Percentiles rank a stretch among this genome's conserved stretches.
These are phyloP conservation scores for Cladosporium sp. DNA, from an alignment of 2,329 filamentous ascomycete species.

Conservation along the genomic window DNA sequence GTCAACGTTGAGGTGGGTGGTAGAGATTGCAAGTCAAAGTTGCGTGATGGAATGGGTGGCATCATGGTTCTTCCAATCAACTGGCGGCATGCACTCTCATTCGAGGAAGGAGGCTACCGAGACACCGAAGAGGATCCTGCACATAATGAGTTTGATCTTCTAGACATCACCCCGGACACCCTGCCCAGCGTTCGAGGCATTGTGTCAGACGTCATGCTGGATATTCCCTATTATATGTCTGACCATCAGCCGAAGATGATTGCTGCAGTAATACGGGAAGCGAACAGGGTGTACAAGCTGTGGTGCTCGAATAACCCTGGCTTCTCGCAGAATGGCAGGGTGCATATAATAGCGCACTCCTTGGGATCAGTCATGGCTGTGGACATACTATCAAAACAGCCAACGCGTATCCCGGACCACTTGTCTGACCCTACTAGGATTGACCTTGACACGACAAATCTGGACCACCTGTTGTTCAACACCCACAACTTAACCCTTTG, in stretches of 20 bases:
- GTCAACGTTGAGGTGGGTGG: constrained; percentile 79
- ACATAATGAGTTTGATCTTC: constrained; percentile 63
- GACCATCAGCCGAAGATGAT: constrained; percentile 96
- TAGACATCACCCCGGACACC: constrained; percentile 87
- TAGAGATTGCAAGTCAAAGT: constrained; percentile 66
- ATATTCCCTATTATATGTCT: constrained; percentile 96
- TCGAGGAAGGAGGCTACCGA: constrained; percentile 69
- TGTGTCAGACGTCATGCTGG: constrained; percentile 96
- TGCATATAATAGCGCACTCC: constrained; percentile 90
- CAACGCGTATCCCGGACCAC: constrained; percentile 59
- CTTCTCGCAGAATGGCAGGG: constrained; percentile 71
- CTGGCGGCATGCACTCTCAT: constrained; percentile 83
- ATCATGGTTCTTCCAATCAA: constrained; percentile 95
- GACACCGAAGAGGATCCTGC: constrained; percentile 52
- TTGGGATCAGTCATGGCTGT: constrained; percentile 92
- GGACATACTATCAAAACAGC: constrained; percentile 85
- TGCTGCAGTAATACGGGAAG: constrained; percentile 78
- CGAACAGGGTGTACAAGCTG: constrained; percentile 89
- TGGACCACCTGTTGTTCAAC: constrained; percentile 77
- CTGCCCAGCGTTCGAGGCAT: constrained; percentile 87
- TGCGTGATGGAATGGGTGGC: constrained; percentile 74
- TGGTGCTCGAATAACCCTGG: constrained; percentile 94
- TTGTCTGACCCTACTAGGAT: constrained; percentile 30
- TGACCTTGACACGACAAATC: constrained; percentile 20
- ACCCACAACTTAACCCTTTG: constrained; percentile 84